Evolutionary conservation across 805 yeast genomes (phyloP), one percentile per base, ranked within the genome.

Genomic region (Sugiyamaella qingdaonensis): DNA sequence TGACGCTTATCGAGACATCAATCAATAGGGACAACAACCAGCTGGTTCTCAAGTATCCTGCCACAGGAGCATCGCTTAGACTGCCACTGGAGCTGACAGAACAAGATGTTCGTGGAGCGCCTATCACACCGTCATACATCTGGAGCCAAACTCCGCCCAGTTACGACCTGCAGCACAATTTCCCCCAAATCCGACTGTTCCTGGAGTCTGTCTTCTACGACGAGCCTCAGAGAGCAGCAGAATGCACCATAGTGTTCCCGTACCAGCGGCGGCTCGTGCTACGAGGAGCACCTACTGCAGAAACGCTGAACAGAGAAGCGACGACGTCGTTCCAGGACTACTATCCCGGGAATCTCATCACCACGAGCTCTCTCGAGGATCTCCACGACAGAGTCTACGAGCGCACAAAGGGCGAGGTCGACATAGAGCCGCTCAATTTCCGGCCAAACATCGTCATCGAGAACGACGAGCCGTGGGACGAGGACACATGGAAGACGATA

Each of bases 401-500:
- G 16, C 47, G 49, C 46, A 55, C 61, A 9, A 48, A 56, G 11
- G 61, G 60, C 2, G 58, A 54, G 10, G 61, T 58, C 8, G 45
- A 18, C 7, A 43, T 66, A n/a, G 32, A 42, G 10, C 49, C 56
- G 11, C 52, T 60, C 21, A 66, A 67, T 54, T 68, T 69, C 53
- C 53, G 72, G 10, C 68, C 70, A 41, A 69, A 69, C 50, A 34
- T 69, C 29, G 62, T 66, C 7, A 52, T 67, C 9, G 58, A 55
- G 14, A 63, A 67, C 2, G 62, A 56, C 21, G 64, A 62, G 52
- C 61, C 72, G 11, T 69, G 62, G 62, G 64, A 58, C 27, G 72
- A 67, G 43, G 72, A 69, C 47, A 66, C 61, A 48, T 69, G 70
- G 70, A 53, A 57, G n/a, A 33, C 37, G 14, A 45, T 68, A 21